These are phyloP conservation scores for Saccharata proteae DNA, from an alignment of 2,329 filamentous ascomycete genomes.

Conservation along the genomic window DNA sequence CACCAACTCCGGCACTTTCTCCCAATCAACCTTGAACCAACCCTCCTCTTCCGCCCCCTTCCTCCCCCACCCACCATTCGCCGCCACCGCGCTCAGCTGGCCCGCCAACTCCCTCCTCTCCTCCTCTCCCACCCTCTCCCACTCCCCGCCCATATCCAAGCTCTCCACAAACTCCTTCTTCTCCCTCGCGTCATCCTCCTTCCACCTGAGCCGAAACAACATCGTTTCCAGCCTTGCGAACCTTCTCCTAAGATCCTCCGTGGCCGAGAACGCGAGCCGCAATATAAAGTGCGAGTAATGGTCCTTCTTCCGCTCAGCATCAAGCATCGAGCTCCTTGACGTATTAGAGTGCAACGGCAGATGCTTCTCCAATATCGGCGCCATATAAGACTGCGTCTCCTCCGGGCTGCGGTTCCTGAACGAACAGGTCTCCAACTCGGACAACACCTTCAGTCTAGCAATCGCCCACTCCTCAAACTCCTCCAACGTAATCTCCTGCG, in stretches of 20 bases:
- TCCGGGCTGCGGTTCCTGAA: constrained; percentile 81
- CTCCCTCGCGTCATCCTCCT: constrained; percentile 63
- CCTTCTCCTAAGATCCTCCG: constrained; percentile 76
- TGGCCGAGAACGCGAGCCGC: constrained; percentile 80
- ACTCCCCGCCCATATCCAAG: constrained; percentile 56
- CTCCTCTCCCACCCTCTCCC: constrained; percentile 68
- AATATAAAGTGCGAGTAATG: constrained; percentile 98
- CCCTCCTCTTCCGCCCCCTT: constrained; percentile 56
- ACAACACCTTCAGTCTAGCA: constrained; percentile 73
- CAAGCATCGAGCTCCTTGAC: constrained; percentile 45
- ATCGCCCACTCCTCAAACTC: constrained; percentile 99
- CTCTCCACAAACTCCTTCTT: constrained; percentile 62
- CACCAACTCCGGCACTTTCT: constrained; percentile 78
- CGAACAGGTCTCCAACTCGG: constrained; percentile 84
- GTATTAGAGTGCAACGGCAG: constrained; percentile 68
- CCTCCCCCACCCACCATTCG: constrained; percentile 27
- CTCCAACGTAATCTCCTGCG: constrained; percentile 87
- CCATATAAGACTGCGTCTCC: constrained; percentile 77
- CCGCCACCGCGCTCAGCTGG: constrained; percentile 44
- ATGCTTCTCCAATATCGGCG: constrained; percentile 75
- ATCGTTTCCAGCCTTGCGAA: constrained; percentile 81
- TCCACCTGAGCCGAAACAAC: constrained; percentile 74
- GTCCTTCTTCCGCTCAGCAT: constrained; percentile 75
- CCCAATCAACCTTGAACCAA: constrained; percentile 97
- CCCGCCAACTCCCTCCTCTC: constrained; percentile 59